A percentile compares a stretch with the other conserved stretches of the same genome.
phyloP scores from a whole-genome alignment of 2,329 filamentous ascomycete species.

The Ilyonectria mors-panacis region DNA sequence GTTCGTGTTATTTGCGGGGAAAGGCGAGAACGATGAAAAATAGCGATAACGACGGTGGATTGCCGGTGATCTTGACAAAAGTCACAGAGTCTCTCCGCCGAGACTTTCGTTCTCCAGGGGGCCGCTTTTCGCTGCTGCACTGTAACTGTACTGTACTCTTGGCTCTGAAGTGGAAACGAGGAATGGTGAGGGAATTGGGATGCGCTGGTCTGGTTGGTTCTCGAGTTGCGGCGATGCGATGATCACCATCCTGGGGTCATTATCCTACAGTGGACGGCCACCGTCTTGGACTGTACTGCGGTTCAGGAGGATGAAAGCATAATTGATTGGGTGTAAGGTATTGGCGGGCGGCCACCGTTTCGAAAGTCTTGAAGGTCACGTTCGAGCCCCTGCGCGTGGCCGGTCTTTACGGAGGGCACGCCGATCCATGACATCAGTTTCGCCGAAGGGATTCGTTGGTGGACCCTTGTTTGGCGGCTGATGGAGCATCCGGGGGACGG shows the following conservation, averaged over 20 bases:
- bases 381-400: slow-evolving; percentile 26
- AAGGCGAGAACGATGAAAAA: slow-evolving; percentile 16
- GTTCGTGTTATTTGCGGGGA: slow-evolving; percentile 20
- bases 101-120: neutral
- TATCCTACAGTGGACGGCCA: slow-evolving; percentile 33
- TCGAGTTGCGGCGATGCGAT: slow-evolving; percentile 25
- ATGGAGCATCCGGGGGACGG: slow-evolving; percentile 35
- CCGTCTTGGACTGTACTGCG: slow-evolving; percentile 41
- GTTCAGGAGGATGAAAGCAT: slow-evolving; percentile 10
- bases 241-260: slow-evolving; percentile 37
- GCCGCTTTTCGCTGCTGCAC: neutral
- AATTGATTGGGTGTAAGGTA: slow-evolving; percentile 30
- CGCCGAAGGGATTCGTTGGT: slow-evolving; percentile 35
- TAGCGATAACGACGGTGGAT: slow-evolving; percentile 25
- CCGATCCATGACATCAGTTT: slow-evolving; percentile 54
- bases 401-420: slow-evolving; percentile 35
- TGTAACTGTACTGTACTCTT: neutral
- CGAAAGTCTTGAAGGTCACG: slow-evolving; percentile 22
- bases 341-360: slow-evolving; percentile 43
- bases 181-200: slow-evolving; percentile 46
- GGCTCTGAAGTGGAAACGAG: slow-evolving; percentile 1
- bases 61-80: slow-evolving; percentile 24
- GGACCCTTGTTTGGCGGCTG: slow-evolving; percentile 38
- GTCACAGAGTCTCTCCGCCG: slow-evolving; percentile 16
- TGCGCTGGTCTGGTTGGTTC: slow-evolving; percentile 34